Evolutionary conservation across 345 rosid species (phyloP).

Genomic region (Aurinia saxatilis): DNA sequence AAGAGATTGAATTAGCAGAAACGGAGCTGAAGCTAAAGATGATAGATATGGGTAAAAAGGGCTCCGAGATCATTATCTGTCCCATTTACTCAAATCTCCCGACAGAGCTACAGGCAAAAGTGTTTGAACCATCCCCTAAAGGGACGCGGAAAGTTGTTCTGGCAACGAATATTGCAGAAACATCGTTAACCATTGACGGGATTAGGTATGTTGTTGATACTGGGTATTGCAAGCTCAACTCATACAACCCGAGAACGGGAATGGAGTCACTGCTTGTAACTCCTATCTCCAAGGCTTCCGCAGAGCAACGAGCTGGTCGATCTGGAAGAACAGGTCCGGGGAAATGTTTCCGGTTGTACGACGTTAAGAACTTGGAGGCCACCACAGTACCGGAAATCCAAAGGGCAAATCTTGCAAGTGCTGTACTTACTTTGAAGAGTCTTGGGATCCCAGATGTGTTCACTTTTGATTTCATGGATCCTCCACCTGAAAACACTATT

Average conservation of each 20-base stretch:
- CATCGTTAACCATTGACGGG: slow-evolving; percentile 89
- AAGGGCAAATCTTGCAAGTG: slow-evolving; percentile 82
- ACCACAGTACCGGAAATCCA: slow-evolving; percentile 92
- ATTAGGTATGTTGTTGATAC: slow-evolving; percentile 84
- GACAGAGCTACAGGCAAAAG: slow-evolving; percentile 82
- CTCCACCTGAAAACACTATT: slow-evolving; percentile 81
- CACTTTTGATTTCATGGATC: slow-evolving; percentile 91
- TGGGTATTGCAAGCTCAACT: slow-evolving; percentile 83
- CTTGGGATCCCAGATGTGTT: slow-evolving; percentile 84
- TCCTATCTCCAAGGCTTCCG: slow-evolving; percentile 93
- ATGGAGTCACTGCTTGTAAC: slow-evolving; percentile 82
- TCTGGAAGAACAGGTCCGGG: slow-evolving; percentile 98
- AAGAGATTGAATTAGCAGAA: slow-evolving; percentile 91
- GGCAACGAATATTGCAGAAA: slow-evolving; percentile 94
- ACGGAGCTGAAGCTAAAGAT: slow-evolving; percentile 64
- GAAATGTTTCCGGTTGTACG: slow-evolving; percentile 76
- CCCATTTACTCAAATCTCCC: slow-evolving; percentile 93
- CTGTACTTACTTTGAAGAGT: slow-evolving; percentile 82
- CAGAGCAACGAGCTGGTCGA: slow-evolving; percentile 92
- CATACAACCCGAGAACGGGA: slow-evolving; percentile 86
- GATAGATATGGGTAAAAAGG: slow-evolving; percentile 67
- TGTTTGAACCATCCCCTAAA: slow-evolving; percentile 87
- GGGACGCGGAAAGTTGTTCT: slow-evolving; percentile 89
- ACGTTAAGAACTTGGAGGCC: slow-evolving; percentile 68
- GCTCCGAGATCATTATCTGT: slow-evolving; percentile 79